Evolutionary conservation across 2,329 filamentous ascomycete species (phyloP).

Genomic region (Talaromyces sp.): DNA sequence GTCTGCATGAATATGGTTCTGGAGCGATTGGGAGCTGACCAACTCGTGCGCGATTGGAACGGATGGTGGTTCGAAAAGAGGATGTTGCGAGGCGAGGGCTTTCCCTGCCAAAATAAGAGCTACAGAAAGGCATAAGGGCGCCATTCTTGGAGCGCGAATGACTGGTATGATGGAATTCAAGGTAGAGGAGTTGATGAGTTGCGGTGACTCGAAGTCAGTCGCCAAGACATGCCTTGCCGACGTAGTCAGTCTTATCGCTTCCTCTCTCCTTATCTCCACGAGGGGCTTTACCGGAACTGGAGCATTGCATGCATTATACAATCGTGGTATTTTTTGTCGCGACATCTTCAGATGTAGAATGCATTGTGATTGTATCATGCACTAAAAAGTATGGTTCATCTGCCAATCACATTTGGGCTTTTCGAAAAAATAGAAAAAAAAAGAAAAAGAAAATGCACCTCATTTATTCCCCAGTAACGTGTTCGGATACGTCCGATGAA

Average conservation of each 20-base stretch:
- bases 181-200: neutral
- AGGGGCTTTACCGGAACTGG: neutral
- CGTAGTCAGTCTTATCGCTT: neutral
- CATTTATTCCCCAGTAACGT: neutral
- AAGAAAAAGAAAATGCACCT: too few relatives aligned
- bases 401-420: too few relatives aligned
- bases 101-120: slow-evolving; percentile 11
- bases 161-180: neutral
- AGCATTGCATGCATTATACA: neutral
- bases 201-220: neutral
- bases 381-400: too few relatives aligned
- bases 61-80: slow-evolving; percentile 9
- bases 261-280: neutral
- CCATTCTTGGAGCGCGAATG: neutral
- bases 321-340: too few relatives aligned
- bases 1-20: slow-evolving; percentile 47
- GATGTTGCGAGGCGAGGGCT: slow-evolving; percentile 16
- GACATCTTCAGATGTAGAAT: too few relatives aligned
- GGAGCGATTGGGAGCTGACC: slow-evolving; percentile 42
- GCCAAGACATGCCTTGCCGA: neutral
- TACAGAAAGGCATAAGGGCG: neutral
- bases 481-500: neutral
- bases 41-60: slow-evolving; percentile 22
- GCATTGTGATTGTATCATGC: too few relatives aligned
- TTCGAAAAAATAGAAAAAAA: too few relatives aligned